phyloP scores from a whole-genome alignment of 371 early-diverging fungal genomes.

The Dinochytrium kinnereticum region DNA sequence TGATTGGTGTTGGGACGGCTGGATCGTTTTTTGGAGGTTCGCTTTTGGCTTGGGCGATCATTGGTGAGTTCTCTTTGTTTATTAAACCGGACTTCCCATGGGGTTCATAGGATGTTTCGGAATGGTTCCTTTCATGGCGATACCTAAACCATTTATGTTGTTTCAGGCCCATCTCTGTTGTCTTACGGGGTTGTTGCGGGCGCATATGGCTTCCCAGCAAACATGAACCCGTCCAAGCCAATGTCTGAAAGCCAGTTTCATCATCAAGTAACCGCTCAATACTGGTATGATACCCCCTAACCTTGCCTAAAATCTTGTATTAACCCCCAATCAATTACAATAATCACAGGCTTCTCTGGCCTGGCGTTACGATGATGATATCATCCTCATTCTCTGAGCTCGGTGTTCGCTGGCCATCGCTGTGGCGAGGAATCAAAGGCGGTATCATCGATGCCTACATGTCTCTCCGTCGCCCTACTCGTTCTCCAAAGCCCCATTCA shows the following conservation, averaged over 20 bases:
- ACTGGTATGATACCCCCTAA: not conserved
- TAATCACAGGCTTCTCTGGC: conserved; percentile 48
- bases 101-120: conserved; percentile 35
- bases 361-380: conserved; percentile 78
- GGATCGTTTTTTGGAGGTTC: conserved; percentile 63
- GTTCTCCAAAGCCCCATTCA: not conserved
- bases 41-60: conserved; percentile 61
- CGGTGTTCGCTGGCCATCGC: conserved; percentile 57
- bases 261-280: conserved; percentile 4
- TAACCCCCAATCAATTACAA: not conserved
- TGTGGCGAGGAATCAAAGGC: conserved; percentile 50
- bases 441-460: conserved; percentile 57
- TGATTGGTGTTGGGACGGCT: conserved; percentile 65
- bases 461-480: conserved; percentile 14
- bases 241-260: not conserved
- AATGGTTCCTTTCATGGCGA: not conserved
- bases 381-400: conserved; percentile 70
- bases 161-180: not conserved
- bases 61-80: no score
- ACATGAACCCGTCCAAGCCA: conserved; percentile 13
- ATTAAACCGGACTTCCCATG: no score
- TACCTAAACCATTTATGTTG: no score
- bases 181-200: conserved; percentile 17
- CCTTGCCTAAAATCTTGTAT: not conserved
- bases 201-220: conserved; percentile 3